These are phyloP conservation scores for Pyronema omphalodes DNA, from an alignment of 495 filamentous ascomycete genomes.

Conservation along the genomic window DNA sequence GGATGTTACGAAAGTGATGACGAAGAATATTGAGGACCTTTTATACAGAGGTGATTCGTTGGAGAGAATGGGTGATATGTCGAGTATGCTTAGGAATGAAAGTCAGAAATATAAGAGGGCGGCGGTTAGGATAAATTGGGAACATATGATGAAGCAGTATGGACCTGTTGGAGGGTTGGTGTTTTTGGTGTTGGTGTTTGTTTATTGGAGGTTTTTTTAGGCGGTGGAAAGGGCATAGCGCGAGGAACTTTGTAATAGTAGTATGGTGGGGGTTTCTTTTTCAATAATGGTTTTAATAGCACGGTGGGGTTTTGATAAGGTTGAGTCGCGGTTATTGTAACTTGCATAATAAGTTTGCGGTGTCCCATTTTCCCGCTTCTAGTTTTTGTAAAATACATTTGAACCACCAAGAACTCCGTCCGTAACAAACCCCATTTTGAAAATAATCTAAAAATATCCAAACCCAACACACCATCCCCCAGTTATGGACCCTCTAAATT, in stretches of 20 bases:
- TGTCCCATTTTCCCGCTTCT: too few relatives aligned
- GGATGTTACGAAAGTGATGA: slow-evolving; percentile 98
- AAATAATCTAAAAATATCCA: not conserved
- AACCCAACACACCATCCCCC: too few relatives aligned
- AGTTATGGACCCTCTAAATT: slow-evolving; percentile 33
- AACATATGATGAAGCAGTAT: slow-evolving; percentile 90
- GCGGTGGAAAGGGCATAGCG: not conserved
- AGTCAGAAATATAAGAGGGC: slow-evolving; percentile 83
- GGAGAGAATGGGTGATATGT: slow-evolving; percentile 95
- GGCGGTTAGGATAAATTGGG: slow-evolving; percentile 96
- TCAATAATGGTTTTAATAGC: too few relatives aligned
- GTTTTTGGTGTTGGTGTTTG: slow-evolving; percentile 61
- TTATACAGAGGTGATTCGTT: slow-evolving; percentile 86
- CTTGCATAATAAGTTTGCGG: too few relatives aligned
- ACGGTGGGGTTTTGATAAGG: too few relatives aligned
- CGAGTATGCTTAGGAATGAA: slow-evolving; percentile 67
- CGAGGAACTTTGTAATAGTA: not conserved
- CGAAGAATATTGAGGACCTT: slow-evolving; percentile 98
- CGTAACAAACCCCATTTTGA: not conserved
- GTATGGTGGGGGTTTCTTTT: not conserved
- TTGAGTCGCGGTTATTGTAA: too few relatives aligned
- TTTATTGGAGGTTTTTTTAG: slow-evolving; percentile 87
- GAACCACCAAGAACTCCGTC: too few relatives aligned
- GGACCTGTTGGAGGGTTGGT: slow-evolving; percentile 67
- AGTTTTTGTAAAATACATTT: too few relatives aligned